Conservation (phyloP, 2,329 filamentous ascomycete genomes). For the Colletotrichum cuscutae region DNA sequence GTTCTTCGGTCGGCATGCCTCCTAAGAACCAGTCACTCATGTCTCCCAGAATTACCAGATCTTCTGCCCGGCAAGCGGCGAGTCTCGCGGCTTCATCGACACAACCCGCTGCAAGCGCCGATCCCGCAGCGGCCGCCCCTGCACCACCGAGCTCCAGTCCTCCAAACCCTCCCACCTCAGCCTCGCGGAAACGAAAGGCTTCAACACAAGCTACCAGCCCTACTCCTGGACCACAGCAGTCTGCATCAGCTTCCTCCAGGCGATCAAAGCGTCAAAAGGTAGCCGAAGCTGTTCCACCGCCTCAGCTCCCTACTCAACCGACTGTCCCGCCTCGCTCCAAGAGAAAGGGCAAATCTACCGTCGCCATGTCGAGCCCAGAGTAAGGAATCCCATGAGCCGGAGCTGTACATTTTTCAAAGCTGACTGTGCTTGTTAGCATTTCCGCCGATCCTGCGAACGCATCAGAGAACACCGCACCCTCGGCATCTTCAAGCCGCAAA, state of each 20-base stretch:
- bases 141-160: constrained; percentile 50
- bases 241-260: constrained; percentile 56
- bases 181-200: constrained; percentile 81
- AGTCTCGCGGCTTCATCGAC: constrained; percentile 62
- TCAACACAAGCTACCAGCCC: constrained; percentile 63
- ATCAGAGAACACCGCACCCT: constrained; percentile 63
- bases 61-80: constrained; percentile 90
- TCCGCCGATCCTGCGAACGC: constrained; percentile 74
- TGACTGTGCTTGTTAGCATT: constrained; percentile 50
- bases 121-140: constrained; percentile 53
- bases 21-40: constrained; percentile 72
- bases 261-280: constrained; percentile 79
- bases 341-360: constrained; percentile 69
- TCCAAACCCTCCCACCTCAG: constrained; percentile 56
- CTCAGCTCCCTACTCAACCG: constrained; percentile 38
- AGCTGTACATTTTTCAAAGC: background rate
- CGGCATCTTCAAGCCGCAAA: constrained; percentile 77
- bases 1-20: constrained; percentile 27
- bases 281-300: constrained; percentile 55
- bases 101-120: constrained; percentile 50
- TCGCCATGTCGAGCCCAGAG: constrained; percentile 80
- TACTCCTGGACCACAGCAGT: constrained; percentile 36
- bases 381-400: constrained; percentile 52
- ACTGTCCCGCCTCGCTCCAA: constrained; percentile 54
- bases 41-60: constrained; percentile 96